These are phyloP conservation scores for Sporothrix dimorphospora DNA, from an alignment of 2,329 filamentous ascomycete genomes.

Conservation along the genomic window DNA sequence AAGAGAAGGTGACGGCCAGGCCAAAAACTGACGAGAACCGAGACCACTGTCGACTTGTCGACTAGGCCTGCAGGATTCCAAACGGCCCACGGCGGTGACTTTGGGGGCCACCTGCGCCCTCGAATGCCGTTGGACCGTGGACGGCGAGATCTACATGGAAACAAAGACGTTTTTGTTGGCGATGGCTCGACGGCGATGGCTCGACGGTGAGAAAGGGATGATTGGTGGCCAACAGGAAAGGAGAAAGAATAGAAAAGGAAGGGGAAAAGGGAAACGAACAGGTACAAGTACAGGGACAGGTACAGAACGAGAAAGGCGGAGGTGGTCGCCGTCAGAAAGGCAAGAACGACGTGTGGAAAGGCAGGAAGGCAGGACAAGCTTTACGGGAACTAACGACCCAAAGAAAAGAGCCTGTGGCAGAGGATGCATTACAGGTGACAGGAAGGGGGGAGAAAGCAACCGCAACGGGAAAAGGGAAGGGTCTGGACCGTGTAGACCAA, in stretches of 20 bases:
- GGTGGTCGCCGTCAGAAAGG: background rate
- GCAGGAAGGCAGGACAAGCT: background rate
- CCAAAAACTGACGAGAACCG: background rate
- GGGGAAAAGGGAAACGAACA: too few relatives aligned
- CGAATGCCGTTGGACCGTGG: background rate
- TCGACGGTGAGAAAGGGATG: background rate
- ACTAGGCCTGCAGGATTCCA: background rate
- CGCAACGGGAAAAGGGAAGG: background rate
- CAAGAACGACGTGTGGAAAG: too few relatives aligned
- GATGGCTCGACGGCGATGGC: background rate
- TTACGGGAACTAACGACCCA: constrained; percentile 15
- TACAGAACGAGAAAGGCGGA: background rate
- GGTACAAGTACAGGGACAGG: background rate
- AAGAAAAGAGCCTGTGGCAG: background rate
- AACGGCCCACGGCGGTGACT: background rate
- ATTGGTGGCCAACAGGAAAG: too few relatives aligned
- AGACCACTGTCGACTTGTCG: too few relatives aligned
- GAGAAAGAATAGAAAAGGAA: too few relatives aligned
- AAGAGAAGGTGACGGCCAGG: background rate
- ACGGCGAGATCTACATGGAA: background rate
- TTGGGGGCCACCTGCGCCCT: too few relatives aligned
- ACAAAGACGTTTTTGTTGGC: background rate
- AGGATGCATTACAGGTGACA: background rate
- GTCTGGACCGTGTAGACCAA: background rate
- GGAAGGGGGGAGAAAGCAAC: background rate